Conservation (phyloP, 495 filamentous ascomycete genomes). For the Lasiosphaeris hirsuta region DNA sequence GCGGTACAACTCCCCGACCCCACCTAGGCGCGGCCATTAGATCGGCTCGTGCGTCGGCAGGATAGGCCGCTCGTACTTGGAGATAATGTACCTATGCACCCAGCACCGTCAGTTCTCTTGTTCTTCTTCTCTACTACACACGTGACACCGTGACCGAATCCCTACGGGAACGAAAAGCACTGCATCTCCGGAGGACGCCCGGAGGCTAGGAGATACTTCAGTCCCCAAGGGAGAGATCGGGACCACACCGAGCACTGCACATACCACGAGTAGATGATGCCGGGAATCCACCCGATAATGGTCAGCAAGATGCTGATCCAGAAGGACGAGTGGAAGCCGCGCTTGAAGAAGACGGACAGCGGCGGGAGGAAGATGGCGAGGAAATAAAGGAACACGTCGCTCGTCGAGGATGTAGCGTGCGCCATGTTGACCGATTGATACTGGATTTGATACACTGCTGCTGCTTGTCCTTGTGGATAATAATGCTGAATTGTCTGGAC, state of each 20-base stretch:
- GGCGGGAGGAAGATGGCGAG: conserved; percentile 83
- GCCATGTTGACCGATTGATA: too few relatives aligned
- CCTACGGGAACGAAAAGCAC: too few relatives aligned
- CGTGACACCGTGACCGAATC: too few relatives aligned
- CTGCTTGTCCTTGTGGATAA: too few relatives aligned
- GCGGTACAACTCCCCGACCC: not conserved
- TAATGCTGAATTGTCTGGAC: too few relatives aligned
- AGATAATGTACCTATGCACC: not conserved
- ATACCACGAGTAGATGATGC: conserved; percentile 70
- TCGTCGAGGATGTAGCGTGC: not conserved
- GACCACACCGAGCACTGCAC: too few relatives aligned
- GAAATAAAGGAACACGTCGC: conserved; percentile 18
- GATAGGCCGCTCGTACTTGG: not conserved
- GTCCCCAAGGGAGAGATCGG: too few relatives aligned
- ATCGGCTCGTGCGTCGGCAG: not conserved
- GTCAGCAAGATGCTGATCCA: conserved; percentile 86
- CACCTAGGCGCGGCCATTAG: not conserved
- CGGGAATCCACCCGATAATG: conserved; percentile 76
- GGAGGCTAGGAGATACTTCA: too few relatives aligned
- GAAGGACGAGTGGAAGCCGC: conserved; percentile 77
- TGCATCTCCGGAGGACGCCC: too few relatives aligned
- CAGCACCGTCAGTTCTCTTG: too few relatives aligned
- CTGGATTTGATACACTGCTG: too few relatives aligned
- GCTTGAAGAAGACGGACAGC: conserved; percentile 87
- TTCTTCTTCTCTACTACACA: too few relatives aligned